Evolutionary conservation across 2,329 filamentous ascomycete genomes (phyloP).

Genomic region (Mollisia scopiformis): DNA sequence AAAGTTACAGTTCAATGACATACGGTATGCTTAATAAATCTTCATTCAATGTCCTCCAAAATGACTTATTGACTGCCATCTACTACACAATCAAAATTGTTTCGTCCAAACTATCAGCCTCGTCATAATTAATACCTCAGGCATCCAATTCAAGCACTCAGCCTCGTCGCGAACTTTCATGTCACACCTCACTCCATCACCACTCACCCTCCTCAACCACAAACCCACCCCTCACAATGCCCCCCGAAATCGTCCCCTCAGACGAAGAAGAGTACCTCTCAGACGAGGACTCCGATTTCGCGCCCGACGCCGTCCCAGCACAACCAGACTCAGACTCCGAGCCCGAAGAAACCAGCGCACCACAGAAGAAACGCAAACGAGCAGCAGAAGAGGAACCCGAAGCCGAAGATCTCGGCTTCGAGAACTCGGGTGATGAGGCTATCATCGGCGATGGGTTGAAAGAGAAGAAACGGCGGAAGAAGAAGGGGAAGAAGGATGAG

Average conservation of each 20-base stretch:
- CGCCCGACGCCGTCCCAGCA: conserved; percentile 54
- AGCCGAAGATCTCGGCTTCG: conserved; percentile 54
- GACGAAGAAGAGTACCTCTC: conserved; percentile 66
- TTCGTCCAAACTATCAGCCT: background rate
- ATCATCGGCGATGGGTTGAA: conserved; percentile 64
- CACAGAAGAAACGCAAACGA: conserved; percentile 40
- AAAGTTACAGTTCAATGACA: too few species aligned
- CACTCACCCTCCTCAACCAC: background rate
- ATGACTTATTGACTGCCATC: too few species aligned
- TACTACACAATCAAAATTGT: too few species aligned
- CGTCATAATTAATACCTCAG: background rate
- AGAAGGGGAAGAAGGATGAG: conserved; percentile 52
- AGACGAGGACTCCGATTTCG: conserved; percentile 75
- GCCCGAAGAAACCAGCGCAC: conserved; percentile 39
- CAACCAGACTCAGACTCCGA: conserved; percentile 48
- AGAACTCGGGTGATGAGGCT: conserved; percentile 74
- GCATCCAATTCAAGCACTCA: background rate
- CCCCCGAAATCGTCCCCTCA: conserved; percentile 32
- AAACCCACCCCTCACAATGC: conserved; percentile 25
- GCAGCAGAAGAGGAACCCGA: conserved; percentile 39
- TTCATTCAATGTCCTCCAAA: background rate
- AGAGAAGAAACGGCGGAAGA: conserved; percentile 50
- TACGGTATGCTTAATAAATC: too few species aligned
- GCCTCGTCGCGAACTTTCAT: background rate
- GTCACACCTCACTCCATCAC: background rate